These are phyloP conservation scores for Russula virescens DNA, from an alignment of 768 basidiomycete genomes.

Conservation along the genomic window DNA sequence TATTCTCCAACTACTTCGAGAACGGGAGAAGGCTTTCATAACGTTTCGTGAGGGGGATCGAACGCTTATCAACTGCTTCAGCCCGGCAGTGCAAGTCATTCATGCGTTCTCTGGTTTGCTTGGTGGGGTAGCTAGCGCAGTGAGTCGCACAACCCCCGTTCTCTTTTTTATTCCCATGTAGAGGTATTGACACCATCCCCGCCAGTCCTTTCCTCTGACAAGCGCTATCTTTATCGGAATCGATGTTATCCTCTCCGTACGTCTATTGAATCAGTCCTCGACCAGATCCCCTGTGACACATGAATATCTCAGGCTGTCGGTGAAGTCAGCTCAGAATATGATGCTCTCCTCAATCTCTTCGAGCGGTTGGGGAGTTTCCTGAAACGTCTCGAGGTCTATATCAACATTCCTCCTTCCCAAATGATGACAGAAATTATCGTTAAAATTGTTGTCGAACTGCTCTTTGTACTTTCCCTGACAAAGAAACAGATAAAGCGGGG, in stretches of 20 bases:
- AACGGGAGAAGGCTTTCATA: neutral
- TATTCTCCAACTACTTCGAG: neutral
- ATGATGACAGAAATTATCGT: neutral
- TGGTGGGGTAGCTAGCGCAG: neutral
- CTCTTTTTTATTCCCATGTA: neutral
- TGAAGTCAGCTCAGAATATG: neutral
- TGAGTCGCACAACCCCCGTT: neutral
- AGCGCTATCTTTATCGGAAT: neutral
- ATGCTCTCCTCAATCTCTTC: neutral
- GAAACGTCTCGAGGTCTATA: constrained; percentile 2
- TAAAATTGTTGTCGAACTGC: neutral
- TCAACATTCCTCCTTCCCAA: neutral
- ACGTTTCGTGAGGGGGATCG: neutral
- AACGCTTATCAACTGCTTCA: neutral
- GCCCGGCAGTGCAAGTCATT: neutral
- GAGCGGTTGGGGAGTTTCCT: constrained; percentile 1
- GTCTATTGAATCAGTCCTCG: neutral
- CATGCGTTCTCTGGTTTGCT: neutral
- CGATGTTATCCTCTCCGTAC: neutral
- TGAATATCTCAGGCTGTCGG: neutral
- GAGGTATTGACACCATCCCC: neutral
- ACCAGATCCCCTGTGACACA: neutral
- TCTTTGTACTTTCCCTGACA: constrained; percentile 6
- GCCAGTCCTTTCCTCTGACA: neutral
- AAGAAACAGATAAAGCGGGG: constrained; percentile 5